Percentiles rank a stretch among this genome's conserved stretches.
phyloP scores from a whole-genome alignment of 768 basidiomycete genomes.

The Boletales sp. region DNA sequence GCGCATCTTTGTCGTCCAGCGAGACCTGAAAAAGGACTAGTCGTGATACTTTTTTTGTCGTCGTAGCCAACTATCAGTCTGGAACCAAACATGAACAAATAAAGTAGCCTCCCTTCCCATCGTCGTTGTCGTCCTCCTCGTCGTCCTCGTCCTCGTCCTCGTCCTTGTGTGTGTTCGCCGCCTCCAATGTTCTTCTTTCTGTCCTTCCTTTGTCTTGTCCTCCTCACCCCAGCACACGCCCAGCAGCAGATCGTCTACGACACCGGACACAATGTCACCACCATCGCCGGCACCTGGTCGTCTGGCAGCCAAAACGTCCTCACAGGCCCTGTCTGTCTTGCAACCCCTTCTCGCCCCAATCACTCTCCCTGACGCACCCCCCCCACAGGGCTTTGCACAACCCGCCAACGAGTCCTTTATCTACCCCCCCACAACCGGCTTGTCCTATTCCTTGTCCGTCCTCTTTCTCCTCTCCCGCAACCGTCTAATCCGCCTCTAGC shows the following conservation, averaged over 20 bases:
- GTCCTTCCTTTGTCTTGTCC: conserved; percentile 20
- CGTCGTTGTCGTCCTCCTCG: conserved; percentile 32
- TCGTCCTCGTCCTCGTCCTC: conserved; percentile 5
- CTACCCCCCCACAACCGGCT: conserved; percentile 83
- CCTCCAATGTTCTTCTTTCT: conserved; percentile 19
- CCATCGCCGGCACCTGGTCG: conserved; percentile 80
- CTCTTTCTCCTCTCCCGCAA: no score
- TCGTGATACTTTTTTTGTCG: no score
- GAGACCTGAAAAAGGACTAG: conserved; percentile 83
- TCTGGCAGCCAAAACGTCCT: conserved; percentile 71
- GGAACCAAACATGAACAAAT: conserved; percentile 24
- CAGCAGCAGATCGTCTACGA: conserved; percentile 40
- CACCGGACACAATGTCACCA: conserved; percentile 59
- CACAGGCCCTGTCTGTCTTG: conserved; percentile 74
- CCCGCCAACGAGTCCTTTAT: conserved; percentile 79
- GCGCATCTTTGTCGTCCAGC: conserved; percentile 69
- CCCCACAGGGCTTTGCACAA: conserved; percentile 78
- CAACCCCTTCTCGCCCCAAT: no score
- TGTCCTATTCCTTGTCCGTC: conserved; percentile 80
- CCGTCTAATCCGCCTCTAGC: conserved; percentile 33
- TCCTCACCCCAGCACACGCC: conserved; percentile 29
- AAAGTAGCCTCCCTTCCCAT: conserved; percentile 10
- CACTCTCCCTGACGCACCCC: not conserved
- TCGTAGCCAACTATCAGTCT: no score
- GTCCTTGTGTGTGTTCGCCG: not conserved